phyloP scores from a whole-genome alignment of 768 basidiomycete genomes.

The Leccinum olivaceopallidum region DNA sequence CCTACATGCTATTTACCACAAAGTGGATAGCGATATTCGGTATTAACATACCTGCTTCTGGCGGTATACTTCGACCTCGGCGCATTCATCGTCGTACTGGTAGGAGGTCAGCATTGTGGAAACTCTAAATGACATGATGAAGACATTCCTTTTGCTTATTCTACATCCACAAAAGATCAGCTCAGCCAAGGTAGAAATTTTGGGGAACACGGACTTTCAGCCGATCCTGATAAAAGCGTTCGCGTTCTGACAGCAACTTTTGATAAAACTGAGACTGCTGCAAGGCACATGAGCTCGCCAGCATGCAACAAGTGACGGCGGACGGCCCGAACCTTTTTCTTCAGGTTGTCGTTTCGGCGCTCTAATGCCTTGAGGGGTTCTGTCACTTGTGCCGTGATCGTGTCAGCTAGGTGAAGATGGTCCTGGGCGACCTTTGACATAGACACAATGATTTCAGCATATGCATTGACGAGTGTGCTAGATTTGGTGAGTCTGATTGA shows the following conservation, averaged over 20 bases:
- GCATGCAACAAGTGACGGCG: background rate
- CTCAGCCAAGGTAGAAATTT: background rate
- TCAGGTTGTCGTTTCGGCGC: slow-evolving; percentile 61
- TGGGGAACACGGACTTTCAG: slow-evolving; percentile 52
- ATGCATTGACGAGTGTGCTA: slow-evolving; percentile 76
- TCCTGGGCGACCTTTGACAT: slow-evolving; percentile 63
- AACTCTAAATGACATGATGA: background rate
- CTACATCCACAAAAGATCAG: slow-evolving; percentile 16
- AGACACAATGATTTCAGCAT: slow-evolving; percentile 63
- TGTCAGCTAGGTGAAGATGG: slow-evolving; percentile 67
- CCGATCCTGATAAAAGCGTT: slow-evolving; percentile 66
- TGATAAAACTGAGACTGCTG: slow-evolving; percentile 73
- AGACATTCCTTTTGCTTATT: slow-evolving; percentile 34
- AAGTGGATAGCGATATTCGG: background rate
- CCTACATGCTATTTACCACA: slow-evolving; percentile 40
- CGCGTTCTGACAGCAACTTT: slow-evolving; percentile 69
- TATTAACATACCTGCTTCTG: slow-evolving; percentile 66
- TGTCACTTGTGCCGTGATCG: slow-evolving; percentile 55
- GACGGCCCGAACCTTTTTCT: slow-evolving; percentile 55
- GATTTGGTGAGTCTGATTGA: slow-evolving; percentile 10
- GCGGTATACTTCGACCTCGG: slow-evolving; percentile 67
- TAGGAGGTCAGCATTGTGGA: slow-evolving; percentile 11
- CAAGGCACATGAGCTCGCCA: slow-evolving; percentile 13
- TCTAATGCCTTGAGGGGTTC: slow-evolving; percentile 63
- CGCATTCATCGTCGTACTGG: slow-evolving; percentile 81